Evolutionary conservation across 2,329 filamentous ascomycete species (phyloP).

Genomic region (Knoxdaviesia capensis): DNA sequence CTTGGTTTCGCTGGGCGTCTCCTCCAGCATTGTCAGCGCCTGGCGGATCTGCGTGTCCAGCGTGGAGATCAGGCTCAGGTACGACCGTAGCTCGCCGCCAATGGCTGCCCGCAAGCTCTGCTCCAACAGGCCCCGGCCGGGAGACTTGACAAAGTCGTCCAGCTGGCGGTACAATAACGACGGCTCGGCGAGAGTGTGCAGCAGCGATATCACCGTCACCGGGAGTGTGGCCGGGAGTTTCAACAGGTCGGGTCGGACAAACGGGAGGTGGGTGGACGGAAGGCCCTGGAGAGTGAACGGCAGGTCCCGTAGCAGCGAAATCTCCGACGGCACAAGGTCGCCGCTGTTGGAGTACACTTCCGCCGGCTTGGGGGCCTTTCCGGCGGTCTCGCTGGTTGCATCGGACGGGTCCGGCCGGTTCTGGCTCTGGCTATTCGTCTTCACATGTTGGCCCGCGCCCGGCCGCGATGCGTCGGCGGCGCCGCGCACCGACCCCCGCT

Average conservation of each 20-base stretch:
- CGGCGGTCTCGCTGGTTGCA: too few relatives aligned
- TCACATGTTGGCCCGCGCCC: too few relatives aligned
- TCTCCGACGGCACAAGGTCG: too few relatives aligned
- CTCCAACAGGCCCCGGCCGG: conserved; percentile 65
- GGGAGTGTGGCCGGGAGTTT: conserved; percentile 64
- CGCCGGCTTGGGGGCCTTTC: too few relatives aligned
- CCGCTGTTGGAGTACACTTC: too few relatives aligned
- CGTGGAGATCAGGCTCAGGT: conserved; percentile 76
- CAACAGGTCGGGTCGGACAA: conserved; percentile 46
- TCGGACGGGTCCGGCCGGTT: too few relatives aligned
- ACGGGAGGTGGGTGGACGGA: conserved; percentile 68
- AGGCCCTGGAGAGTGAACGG: conserved; percentile 87
- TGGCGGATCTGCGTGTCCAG: conserved; percentile 80
- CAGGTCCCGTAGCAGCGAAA: conserved; percentile 53
- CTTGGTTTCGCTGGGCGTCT: too few relatives aligned
- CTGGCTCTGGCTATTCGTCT: too few relatives aligned
- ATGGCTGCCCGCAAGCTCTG: conserved; percentile 86
- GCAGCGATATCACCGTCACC: conserved; percentile 63
- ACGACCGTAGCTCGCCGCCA: conserved; percentile 65
- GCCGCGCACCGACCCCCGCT: too few relatives aligned
- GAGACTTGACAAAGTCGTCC: conserved; percentile 61
- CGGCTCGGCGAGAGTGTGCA: conserved; percentile 82
- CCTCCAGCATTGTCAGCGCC: conserved; percentile 56
- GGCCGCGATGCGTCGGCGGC: too few relatives aligned
- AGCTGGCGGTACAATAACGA: conserved; percentile 77